These are phyloP conservation scores for Diaporthe helianthi DNA, from an alignment of 2,329 filamentous ascomycete genomes.

Conservation along the genomic window DNA sequence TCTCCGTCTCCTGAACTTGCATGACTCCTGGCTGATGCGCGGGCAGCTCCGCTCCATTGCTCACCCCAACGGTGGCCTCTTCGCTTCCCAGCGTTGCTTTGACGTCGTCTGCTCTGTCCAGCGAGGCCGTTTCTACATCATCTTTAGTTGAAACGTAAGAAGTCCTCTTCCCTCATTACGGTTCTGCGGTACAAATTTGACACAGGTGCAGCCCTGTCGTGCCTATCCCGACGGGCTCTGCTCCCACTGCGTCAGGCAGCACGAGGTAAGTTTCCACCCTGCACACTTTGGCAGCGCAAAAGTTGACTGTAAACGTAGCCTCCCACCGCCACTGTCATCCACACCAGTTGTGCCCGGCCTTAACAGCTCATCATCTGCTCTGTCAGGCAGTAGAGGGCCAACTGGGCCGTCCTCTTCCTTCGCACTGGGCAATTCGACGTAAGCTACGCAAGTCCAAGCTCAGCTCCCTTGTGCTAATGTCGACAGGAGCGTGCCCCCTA, in stretches of 20 bases:
- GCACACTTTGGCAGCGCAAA: too few relatives aligned
- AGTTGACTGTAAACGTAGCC: conserved; percentile 8
- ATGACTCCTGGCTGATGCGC: background rate
- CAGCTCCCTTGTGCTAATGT: background rate
- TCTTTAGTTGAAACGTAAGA: conserved; percentile 29
- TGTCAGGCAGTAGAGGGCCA: background rate
- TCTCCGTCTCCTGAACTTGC: background rate
- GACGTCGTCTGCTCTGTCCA: background rate
- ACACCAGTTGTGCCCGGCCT: background rate
- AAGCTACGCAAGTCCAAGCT: background rate
- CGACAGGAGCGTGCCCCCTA: background rate
- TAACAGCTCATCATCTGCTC: background rate
- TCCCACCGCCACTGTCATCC: background rate
- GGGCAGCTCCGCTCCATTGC: background rate
- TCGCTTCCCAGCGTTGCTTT: background rate
- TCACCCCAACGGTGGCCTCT: background rate
- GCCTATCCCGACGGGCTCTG: conserved; percentile 22
- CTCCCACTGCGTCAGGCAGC: background rate
- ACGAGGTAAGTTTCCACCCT: conserved; percentile 15
- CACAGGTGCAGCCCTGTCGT: conserved; percentile 33
- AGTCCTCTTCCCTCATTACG: background rate
- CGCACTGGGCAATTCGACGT: conserved; percentile 21
- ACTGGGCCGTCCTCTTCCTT: background rate
- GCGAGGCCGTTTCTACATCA: background rate
- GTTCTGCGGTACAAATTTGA: conserved; percentile 36